These are phyloP conservation scores for thale cress (Arabidopsis thaliana) DNA, from an alignment of 345 rosid species.

Conservation along the genomic window TAIR10.1 NC_003075.7:9290001-9290500, in stretches of 20 bases:
- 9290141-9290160: conserved; percentile 11
- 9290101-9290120: conserved; percentile 18
- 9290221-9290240: conserved; percentile 32
- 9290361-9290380: background rate
- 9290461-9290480: background rate
- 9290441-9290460: background rate
- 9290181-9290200: conserved; percentile 18
- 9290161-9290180: background rate
- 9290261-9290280: conserved; percentile 29
- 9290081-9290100: conserved; percentile 8
- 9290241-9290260: conserved; percentile 13
- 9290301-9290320: conserved; percentile 17
- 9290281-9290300: conserved; percentile 33
- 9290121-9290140: conserved; percentile 23
- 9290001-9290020: background rate
- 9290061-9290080: background rate
- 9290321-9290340: conserved; percentile 19
- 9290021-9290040: background rate
- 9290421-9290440: background rate
- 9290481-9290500: conserved; percentile 17
- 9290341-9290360: conserved; percentile 6
- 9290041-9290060: background rate
- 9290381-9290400: background rate
- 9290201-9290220: conserved; percentile 24
- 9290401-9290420: conserved; percentile 5